phyloP scores from a whole-genome alignment of 768 basidiomycete species.

The Macrolepiota dolichaula region DNA sequence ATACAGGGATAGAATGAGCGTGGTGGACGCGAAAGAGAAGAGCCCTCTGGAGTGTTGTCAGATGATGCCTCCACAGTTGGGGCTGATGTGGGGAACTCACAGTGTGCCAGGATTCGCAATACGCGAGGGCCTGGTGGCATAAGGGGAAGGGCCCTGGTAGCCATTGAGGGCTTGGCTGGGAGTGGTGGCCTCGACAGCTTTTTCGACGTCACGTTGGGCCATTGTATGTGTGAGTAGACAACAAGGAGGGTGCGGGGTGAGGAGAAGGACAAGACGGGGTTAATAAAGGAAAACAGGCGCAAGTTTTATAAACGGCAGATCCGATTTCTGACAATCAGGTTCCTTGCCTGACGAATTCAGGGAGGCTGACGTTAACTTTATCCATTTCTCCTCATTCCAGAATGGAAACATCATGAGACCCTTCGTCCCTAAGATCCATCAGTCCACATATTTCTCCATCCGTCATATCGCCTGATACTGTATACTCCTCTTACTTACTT shows the following conservation, averaged over 20 bases:
- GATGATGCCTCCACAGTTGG: conserved; percentile 2
- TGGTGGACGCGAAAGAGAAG: conserved; percentile 82
- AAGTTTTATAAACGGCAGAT: background rate
- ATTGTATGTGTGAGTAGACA: conserved; percentile 12
- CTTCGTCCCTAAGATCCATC: background rate
- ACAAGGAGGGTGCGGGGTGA: background rate
- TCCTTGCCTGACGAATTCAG: background rate
- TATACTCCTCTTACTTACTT: background rate
- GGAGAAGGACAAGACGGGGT: background rate
- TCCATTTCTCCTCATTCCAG: background rate
- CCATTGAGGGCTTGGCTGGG: conserved; percentile 24
- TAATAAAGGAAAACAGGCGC: background rate
- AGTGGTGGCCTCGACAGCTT: conserved; percentile 27
- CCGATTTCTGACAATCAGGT: background rate
- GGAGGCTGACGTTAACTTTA: background rate
- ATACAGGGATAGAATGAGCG: conserved; percentile 74
- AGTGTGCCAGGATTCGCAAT: conserved; percentile 63
- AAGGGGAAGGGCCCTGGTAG: background rate
- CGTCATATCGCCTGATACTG: background rate
- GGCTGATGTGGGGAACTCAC: conserved; percentile 25
- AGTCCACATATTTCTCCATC: background rate
- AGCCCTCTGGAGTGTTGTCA: conserved; percentile 49
- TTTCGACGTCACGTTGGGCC: conserved; percentile 31
- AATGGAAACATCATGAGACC: background rate
- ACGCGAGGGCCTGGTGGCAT: conserved; percentile 25